These are phyloP conservation scores for Begonia masoniana DNA, from an alignment of 306 rosid species.

Conservation along the genomic window DNA sequence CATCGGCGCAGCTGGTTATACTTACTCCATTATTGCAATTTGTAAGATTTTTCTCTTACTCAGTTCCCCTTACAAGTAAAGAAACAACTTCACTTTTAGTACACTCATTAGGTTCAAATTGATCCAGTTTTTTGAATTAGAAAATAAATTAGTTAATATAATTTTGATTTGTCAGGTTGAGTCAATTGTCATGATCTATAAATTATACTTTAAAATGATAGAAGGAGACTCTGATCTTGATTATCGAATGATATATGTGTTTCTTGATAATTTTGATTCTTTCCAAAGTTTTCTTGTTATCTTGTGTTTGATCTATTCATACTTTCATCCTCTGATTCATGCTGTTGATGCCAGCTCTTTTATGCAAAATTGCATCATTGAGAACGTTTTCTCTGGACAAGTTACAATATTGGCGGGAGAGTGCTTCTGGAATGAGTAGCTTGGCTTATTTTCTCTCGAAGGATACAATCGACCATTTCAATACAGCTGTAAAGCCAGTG, in stretches of 20 bases:
- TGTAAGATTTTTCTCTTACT: constrained; percentile 39
- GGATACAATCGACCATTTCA: constrained; percentile 83
- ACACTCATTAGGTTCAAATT: background rate
- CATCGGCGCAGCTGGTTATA: constrained; percentile 65
- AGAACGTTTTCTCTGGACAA: constrained; percentile 82
- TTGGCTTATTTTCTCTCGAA: constrained; percentile 93
- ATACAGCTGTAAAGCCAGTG: constrained; percentile 67
- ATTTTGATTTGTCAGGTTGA: background rate
- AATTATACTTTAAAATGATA: background rate
- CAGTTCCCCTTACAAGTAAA: background rate
- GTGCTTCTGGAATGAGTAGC: constrained; percentile 89
- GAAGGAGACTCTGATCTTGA: no score
- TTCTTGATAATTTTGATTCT: no score
- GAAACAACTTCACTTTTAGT: background rate
- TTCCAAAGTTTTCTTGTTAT: background rate
- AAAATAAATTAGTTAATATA: background rate
- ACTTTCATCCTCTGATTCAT: constrained; percentile 10
- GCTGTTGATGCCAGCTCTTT: constrained; percentile 65
- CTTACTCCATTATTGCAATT: constrained; percentile 81
- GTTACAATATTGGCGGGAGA: constrained; percentile 81
- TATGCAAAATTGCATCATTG: constrained; percentile 86
- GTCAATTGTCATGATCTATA: background rate
- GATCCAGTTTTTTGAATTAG: no score
- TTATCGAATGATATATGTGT: no score
- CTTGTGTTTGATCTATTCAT: background rate